Percentiles rank a stretch among this genome's conserved stretches.
Conservation (phyloP, 2,329 filamentous ascomycete genomes). For the Penicillium sp. region DNA sequence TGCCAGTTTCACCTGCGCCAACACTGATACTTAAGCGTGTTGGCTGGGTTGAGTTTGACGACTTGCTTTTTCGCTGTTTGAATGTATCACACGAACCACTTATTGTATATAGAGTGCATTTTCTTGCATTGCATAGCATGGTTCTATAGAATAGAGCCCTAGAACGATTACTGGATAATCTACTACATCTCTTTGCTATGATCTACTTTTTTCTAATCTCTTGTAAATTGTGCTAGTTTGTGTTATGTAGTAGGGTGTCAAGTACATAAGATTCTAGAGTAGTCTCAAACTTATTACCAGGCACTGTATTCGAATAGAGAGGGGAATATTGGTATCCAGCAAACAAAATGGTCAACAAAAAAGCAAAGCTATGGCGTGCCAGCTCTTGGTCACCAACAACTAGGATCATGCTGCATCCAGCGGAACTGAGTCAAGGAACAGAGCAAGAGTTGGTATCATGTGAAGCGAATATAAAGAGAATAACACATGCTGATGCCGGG, state of each 20-base stretch:
- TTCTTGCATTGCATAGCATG: conserved; percentile 7
- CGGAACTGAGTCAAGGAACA: too few relatives aligned
- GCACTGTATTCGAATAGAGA: too few relatives aligned
- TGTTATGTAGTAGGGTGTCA: too few relatives aligned
- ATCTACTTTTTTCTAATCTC: not conserved
- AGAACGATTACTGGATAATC: conserved; percentile 20
- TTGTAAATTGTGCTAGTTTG: too few relatives aligned
- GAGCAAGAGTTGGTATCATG: too few relatives aligned
- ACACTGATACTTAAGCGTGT: conserved; percentile 25
- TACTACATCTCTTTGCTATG: not conserved
- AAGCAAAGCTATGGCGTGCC: not conserved
- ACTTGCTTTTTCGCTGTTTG: not conserved
- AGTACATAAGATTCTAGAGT: too few relatives aligned
- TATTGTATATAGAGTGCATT: conserved; percentile 14
- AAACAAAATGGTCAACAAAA: too few relatives aligned
- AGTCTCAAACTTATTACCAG: too few relatives aligned
- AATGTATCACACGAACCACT: not conserved
- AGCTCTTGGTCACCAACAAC: not conserved
- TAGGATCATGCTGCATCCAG: not conserved
- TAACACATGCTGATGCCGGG: too few relatives aligned
- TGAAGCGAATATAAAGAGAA: too few relatives aligned
- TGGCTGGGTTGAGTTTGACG: not conserved
- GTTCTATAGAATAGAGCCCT: conserved; percentile 17
- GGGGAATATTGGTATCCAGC: too few relatives aligned
- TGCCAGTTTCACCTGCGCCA: conserved; percentile 44